Base-by-base conservation (phyloP, 208 protist species). In the Wallacemonas sp. region DNA sequence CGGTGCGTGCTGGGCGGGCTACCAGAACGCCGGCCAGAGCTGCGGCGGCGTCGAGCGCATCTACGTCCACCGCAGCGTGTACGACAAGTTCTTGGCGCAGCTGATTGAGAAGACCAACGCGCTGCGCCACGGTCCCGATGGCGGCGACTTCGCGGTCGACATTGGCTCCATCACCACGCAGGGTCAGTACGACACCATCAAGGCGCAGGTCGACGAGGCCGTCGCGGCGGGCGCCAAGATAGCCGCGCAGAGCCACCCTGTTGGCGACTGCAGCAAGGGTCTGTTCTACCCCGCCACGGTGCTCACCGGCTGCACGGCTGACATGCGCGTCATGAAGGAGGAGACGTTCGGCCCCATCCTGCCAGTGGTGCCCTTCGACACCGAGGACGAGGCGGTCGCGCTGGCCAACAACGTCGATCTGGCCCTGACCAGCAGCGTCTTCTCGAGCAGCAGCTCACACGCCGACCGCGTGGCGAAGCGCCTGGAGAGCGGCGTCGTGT, bases 331-430 rank as follows among this genome's bases (percentile, higher is more conserved):
- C 10, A 84, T 94, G 61, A 48, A 77, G 44, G 92, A 98, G 46
- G 96, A 98, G 65, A 82, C 79, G n/a, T 98, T 98, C 72, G 96
- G 96, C 33, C 96, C 96, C 42, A 72, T 98, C 20, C 66, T 97
- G 11, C 65, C 77, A 0, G 74, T 98, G 3, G 57, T 97, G 10
- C 66, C 74, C 10, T 96, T 92, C 68, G 57, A 77, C 10, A 74
- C 59, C 14, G 92, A 97, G 67, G 80, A 87, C 16, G 89, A 98
- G 61, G 86, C 79, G 1, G 76, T 97, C 29, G 32, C 31, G 26
- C 61, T 93, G 41, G 89, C 89, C 0, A 98, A 97, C 77, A 50
- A 72, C 57, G 89, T 76, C 57, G 61, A 36, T 16, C 76, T 93
- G 26, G 92, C 89, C 3, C 76, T 97, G 11, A 93, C 79, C 22